These are phyloP conservation scores for Cutaneotrichosporon cutaneum DNA, from an alignment of 1,284 basidiomycete genomes.

Conservation along the genomic window DNA sequence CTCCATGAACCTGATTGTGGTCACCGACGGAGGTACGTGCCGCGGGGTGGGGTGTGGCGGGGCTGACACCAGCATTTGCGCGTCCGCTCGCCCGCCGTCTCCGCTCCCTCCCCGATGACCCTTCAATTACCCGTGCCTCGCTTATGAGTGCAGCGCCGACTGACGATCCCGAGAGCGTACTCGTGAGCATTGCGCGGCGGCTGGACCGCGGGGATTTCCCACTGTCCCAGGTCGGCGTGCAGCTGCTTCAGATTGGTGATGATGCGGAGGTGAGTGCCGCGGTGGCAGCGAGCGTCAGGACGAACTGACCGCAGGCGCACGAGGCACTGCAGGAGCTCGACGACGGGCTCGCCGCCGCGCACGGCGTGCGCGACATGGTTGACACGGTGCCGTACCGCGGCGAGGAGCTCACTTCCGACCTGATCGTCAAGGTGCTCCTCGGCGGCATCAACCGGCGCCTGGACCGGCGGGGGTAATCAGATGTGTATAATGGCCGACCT, in stretches of 20 bases:
- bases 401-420: constrained; percentile 33
- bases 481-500: too few relatives aligned
- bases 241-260: constrained; percentile 53
- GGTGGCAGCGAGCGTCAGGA: neutral
- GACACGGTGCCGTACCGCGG: constrained; percentile 48
- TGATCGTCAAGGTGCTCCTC: constrained; percentile 46
- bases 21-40: constrained; percentile 40
- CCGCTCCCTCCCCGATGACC: constrained; percentile 14
- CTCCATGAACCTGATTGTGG: constrained; percentile 48
- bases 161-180: constrained; percentile 44
- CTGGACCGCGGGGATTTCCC: constrained; percentile 52
- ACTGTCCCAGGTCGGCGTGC: constrained; percentile 52
- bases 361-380: constrained; percentile 48
- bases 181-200: constrained; percentile 37
- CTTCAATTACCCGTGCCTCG: constrained; percentile 18
- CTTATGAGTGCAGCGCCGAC: constrained; percentile 32
- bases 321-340: constrained; percentile 51
- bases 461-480: constrained; percentile 23
- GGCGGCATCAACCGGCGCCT: constrained; percentile 47
- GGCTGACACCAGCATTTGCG: constrained; percentile 35
- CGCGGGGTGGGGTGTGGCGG: neutral
- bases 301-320: constrained; percentile 26
- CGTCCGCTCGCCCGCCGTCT: constrained; percentile 28
- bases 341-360: constrained; percentile 37
- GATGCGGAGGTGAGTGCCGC: constrained; percentile 36